Percentiles rank a stretch among this genome's conserved stretches.
Evolutionary conservation across 441 rosid species (phyloP).

Genomic region (Corymbia calophylla): DNA sequence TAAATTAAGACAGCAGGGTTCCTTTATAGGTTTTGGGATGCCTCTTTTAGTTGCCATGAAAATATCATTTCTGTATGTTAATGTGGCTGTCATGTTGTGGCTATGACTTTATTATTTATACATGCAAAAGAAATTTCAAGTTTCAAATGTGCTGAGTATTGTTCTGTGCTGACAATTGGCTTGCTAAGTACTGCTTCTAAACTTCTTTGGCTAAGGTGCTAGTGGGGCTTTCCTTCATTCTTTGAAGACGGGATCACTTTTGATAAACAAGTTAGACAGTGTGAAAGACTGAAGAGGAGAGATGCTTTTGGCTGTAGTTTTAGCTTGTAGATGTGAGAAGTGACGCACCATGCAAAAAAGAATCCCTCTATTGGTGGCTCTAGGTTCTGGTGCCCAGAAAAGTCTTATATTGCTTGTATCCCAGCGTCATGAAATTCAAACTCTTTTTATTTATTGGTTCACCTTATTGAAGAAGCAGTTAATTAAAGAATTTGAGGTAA

Average conservation of each 20-base stretch:
- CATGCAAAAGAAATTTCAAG: not conserved
- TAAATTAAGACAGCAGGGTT: not conserved
- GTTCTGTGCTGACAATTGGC: not conserved
- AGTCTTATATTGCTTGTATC: not conserved
- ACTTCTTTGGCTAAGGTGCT: not conserved
- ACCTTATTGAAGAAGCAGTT: not conserved
- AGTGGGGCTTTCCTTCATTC: not conserved
- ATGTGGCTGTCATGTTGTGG: not conserved
- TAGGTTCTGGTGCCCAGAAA: not conserved
- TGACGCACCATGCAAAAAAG: not conserved
- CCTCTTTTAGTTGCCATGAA: not conserved
- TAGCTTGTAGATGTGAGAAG: not conserved
- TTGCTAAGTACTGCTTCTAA: not conserved
- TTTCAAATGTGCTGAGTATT: not conserved
- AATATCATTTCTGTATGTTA: not conserved
- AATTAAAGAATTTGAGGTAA: not conserved
- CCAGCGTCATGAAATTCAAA: not conserved
- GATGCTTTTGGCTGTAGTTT: not conserved
- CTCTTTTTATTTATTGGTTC: not conserved
- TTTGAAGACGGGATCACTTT: not conserved
- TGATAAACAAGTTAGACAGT: not conserved
- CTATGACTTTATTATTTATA: not conserved
- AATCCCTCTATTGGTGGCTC: not conserved
- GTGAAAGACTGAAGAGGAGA: not conserved
- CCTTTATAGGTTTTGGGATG: not conserved